Conservation (phyloP, 1,139 yeast species). For the Pichia sp. region DNA sequence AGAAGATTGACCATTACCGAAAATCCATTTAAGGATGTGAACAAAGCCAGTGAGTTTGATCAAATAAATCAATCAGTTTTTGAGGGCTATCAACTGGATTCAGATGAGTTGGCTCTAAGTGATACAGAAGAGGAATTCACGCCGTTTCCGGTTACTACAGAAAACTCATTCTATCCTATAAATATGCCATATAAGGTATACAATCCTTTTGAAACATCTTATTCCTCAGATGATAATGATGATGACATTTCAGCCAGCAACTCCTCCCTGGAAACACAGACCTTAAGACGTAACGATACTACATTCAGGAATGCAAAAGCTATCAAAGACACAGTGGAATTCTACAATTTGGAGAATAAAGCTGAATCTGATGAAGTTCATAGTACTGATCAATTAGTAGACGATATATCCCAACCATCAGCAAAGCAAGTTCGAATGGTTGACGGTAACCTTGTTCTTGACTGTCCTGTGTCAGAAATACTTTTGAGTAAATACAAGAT, state of each 20-base stretch:
- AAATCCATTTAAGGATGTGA: background rate
- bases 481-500: slow-evolving; percentile 48
- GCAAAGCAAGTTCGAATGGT: slow-evolving; percentile 36
- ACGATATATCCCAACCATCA: slow-evolving; percentile 9
- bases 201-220: slow-evolving; percentile 25
- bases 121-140: slow-evolving; percentile 17
- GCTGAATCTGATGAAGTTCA: slow-evolving; percentile 34
- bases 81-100: slow-evolving; percentile 21
- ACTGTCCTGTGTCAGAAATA: slow-evolving; percentile 66
- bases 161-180: slow-evolving; percentile 27
- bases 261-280: background rate
- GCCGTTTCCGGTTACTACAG: slow-evolving; percentile 25
- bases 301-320: slow-evolving; percentile 15
- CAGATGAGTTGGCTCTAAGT: slow-evolving; percentile 16
- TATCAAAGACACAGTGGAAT: slow-evolving; percentile 11
- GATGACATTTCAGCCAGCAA: slow-evolving; percentile 13
- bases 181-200: slow-evolving; percentile 24
- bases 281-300: slow-evolving; percentile 9
- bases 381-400: background rate
- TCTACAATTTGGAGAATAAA: slow-evolving; percentile 26
- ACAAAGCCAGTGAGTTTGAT: background rate
- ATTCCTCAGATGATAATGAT: slow-evolving; percentile 17
- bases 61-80: slow-evolving; percentile 9
- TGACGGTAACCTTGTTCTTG: slow-evolving; percentile 68
- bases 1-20: too few relatives aligned